Evolutionary conservation across 1,284 basidiomycete species (phyloP), one percentile per base, ranked within the genome.

Genomic region (Rhizopogon parksii): DNA sequence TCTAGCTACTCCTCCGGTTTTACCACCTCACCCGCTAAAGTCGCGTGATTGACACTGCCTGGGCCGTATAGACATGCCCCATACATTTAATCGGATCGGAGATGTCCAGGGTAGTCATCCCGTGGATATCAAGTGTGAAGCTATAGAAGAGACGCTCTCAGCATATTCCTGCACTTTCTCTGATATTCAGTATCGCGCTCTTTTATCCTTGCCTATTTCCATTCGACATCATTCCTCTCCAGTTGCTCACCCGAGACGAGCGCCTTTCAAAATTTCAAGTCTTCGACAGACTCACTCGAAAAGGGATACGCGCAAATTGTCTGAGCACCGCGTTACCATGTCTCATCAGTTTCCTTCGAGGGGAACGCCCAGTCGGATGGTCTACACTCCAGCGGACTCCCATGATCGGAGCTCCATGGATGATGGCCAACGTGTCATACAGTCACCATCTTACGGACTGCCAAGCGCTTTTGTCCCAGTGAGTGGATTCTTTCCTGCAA

Each of bases 81-180:
- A 56, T 46, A 39, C 60, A 51, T 66, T 64, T 62, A 68, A 69
- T 54, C 64, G 65, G 56, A 57, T 59, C 43, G 58, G 65, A 59
- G 68, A 63, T 61, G 57, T 60, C 50, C 53, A 61, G 49, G 58
- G 62, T 53, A 54, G 56, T 52, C 54, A 40, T 46, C 57, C 53
- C 55, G 55, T 56, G 43, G 60, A 62, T 68, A 71, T 77, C 71
- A 78, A 79, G 75, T 69, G 70, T 58, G 76, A 78, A 66, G 59
- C 59, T 55, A 55, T 64, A 54, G 72, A 73, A 57, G 67, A 68
- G 57, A 64, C 71, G 65, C 66, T 68, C 46, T 66, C 68, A 45
- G 58, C 64, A 15, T 66, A 69, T 57, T 63, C 68, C 56, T 53
- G 56, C 48, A 47, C 55, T 30, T 50, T 53, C 6, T 53, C 63